phyloP scores from a whole-genome alignment of 129 eudicot species.

The Tanacetum coccineum region DNA sequence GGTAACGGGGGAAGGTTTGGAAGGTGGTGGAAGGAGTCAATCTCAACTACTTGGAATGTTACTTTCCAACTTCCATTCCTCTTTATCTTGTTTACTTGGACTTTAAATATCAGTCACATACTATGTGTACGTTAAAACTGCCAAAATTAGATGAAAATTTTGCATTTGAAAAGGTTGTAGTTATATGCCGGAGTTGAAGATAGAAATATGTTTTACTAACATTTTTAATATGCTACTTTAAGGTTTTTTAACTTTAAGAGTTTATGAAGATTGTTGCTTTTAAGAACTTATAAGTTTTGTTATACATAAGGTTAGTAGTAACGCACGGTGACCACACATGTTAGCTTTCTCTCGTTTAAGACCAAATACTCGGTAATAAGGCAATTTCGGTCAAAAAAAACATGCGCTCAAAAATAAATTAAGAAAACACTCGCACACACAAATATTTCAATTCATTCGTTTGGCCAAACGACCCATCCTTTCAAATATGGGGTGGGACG shows the following conservation, averaged over 20 bases:
- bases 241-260: background rate
- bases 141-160: background rate
- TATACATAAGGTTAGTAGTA: too few relatives aligned
- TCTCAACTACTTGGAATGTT: conserved; percentile 36
- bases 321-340: too few relatives aligned
- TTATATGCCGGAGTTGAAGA: too few relatives aligned
- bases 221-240: background rate
- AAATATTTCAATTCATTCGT: too few relatives aligned
- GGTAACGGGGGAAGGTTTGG: conserved; percentile 34
- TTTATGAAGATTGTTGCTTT: background rate
- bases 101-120: background rate
- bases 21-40: conserved; percentile 44
- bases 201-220: too few relatives aligned
- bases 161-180: background rate
- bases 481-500: too few relatives aligned
- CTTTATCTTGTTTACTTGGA: conserved; percentile 17
- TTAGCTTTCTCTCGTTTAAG: too few relatives aligned
- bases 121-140: background rate
- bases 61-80: conserved; percentile 28
- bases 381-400: too few relatives aligned
- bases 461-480: too few relatives aligned
- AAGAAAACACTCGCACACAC: too few relatives aligned
- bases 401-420: too few relatives aligned
- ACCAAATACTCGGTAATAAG: too few relatives aligned
- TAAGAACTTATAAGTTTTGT: background rate